Conservation (phyloP, 768 basidiomycete genomes). For the Lentinula sp. region DNA sequence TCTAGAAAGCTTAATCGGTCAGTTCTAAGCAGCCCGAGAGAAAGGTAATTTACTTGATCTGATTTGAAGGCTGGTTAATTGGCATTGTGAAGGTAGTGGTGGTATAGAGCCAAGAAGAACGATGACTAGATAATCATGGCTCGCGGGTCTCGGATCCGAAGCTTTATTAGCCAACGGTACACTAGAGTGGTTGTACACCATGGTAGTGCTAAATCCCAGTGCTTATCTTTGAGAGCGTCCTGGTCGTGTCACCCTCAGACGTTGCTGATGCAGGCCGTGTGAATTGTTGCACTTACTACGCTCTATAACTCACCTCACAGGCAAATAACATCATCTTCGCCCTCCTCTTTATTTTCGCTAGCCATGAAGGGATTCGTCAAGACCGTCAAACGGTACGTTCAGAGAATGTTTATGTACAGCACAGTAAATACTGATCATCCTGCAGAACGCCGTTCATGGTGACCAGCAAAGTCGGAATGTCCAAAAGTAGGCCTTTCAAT, state of each 20-base stretch:
- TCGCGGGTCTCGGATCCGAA: not conserved
- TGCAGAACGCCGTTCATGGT: conserved; percentile 86
- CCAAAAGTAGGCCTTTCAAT: conserved; percentile 66
- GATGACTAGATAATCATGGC: not conserved
- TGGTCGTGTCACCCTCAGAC: no score
- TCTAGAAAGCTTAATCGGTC: conserved; percentile 32
- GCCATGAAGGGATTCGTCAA: conserved; percentile 83
- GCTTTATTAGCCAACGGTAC: not conserved
- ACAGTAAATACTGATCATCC: not conserved
- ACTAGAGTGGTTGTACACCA: no score
- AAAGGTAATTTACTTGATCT: conserved; percentile 64
- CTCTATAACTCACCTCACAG: not conserved
- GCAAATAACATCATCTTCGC: not conserved
- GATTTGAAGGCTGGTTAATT: conserved; percentile 84
- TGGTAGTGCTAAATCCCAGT: no score
- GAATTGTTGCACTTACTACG: not conserved
- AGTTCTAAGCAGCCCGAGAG: conserved; percentile 1
- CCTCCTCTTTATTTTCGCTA: not conserved
- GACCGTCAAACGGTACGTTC: conserved; percentile 58
- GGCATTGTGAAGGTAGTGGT: conserved; percentile 43
- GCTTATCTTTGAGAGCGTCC: no score
- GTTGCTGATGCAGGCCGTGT: not conserved
- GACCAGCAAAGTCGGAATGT: conserved; percentile 81
- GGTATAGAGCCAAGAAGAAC: not conserved
- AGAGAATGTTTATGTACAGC: not conserved